Conservation (phyloP, 352 stramenopile species). For the Phytophthora megakarya region DNA sequence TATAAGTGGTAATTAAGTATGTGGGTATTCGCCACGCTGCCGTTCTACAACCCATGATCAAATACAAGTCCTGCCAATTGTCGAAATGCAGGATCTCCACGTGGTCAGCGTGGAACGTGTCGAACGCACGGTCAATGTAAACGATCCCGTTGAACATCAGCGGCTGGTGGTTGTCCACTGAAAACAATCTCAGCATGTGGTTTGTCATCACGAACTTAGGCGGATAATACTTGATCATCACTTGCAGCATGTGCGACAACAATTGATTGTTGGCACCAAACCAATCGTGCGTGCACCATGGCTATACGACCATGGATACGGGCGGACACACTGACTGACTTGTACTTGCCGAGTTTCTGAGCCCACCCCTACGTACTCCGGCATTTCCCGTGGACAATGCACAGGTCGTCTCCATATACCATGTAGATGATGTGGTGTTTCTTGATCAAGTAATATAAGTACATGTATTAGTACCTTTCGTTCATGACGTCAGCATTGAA, state of each 20-base stretch:
- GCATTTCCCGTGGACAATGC: constrained; percentile 98
- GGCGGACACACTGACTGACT: constrained; percentile 97
- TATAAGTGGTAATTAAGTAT: constrained; percentile 97
- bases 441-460: constrained; percentile 97
- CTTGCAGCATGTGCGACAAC: constrained; percentile 66
- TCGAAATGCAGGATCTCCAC: too few species aligned
- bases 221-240: constrained; percentile 69
- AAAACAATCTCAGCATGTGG: constrained; percentile 94
- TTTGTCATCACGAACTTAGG: constrained; percentile 97
- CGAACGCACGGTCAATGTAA: constrained; percentile 98
- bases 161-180: constrained; percentile 88
- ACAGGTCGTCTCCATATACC: constrained; percentile 98
- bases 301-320: constrained; percentile 99
- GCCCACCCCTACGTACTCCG: constrained; percentile 98
- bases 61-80: constrained; percentile 92
- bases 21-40: constrained; percentile 90
- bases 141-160: constrained; percentile 92
- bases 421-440: constrained; percentile 99
- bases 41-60: constrained; percentile 97
- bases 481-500: constrained; percentile 99
- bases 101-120: constrained; percentile 99
- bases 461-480: too few species aligned
- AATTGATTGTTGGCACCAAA: constrained; percentile 77
- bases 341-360: constrained; percentile 96
- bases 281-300: constrained; percentile 89